Evolutionary conservation across 2,329 filamentous ascomycete species (phyloP), one percentile per base, ranked within the genome.

Genomic region (Colletotrichum camelliae): DNA sequence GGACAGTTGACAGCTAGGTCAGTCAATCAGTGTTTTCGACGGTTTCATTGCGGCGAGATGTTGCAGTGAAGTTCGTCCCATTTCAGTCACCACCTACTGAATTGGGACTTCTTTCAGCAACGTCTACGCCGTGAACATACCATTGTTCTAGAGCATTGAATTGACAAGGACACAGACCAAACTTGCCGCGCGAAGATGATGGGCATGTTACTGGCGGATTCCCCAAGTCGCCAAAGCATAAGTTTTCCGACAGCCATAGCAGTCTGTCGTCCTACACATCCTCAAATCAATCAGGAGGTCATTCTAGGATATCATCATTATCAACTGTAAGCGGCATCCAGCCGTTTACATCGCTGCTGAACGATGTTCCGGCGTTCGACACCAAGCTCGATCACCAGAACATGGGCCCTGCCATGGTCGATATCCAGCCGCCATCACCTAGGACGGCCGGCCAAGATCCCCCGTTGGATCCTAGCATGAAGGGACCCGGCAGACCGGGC

Each of bases 241-340:
- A 85, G 79, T 86, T 85, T 70, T 90, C 89, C 1, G 86, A 88
- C 78, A 91, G 89, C 77, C 85, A 86, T 69, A 89, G 89, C 83
- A 91, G 88, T 71, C 81, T 89, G 18, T 89, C 89, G 4, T 89
- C 87, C 2, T 87, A 87, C 79, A 85, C 85, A 21, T 88, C 88
- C 4, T 87, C 88, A 4, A 86, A 84, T 1, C 83, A 83, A 58
- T 89, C 88, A 2, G 82, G 83, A 16, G 83, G 85, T 1, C 89
- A 91, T 79, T 91, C 90, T 3, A 85, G 89, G 48, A 85, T 90
- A 66, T 91, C 90, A 2, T 91, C 89, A 1, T 84, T 88, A 58
- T 91, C 90, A 2, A 91, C 89, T 0, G 83, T 88, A 27, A 86
- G 87, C 67, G 86, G 86, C 12, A 81, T 84, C 9, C 84, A 85